Conservation (phyloP, 345 rosid species). For the Corymbia maculata region DNA sequence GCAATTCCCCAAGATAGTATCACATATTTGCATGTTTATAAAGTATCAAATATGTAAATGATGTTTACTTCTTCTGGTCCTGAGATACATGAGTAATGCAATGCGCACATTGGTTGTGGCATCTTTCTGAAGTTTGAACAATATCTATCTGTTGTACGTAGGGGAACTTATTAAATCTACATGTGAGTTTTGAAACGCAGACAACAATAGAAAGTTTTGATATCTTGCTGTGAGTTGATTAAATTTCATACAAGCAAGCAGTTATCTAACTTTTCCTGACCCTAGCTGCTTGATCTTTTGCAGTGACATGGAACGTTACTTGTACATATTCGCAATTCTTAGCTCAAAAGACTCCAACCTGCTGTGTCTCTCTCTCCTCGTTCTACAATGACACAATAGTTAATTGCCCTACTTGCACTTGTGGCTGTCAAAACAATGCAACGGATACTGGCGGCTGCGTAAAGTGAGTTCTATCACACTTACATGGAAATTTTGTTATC, state of each 20-base stretch:
- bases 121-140: not conserved
- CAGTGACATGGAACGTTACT: conserved; percentile 51
- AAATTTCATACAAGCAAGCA: not conserved
- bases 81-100: not conserved
- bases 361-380: conserved; percentile 48
- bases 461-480: conserved; percentile 5
- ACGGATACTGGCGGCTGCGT: conserved; percentile 14
- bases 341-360: conserved; percentile 29
- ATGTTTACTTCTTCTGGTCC: not conserved
- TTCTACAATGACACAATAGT: conserved; percentile 36
- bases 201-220: not conserved
- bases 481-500: not conserved
- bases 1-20: not conserved
- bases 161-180: not conserved
- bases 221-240: not conserved
- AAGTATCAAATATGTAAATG: not conserved
- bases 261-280: not conserved
- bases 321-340: conserved; percentile 43
- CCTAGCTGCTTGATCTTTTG: not conserved
- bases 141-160: not conserved
- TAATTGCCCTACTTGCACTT: conserved; percentile 32
- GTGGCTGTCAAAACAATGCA: conserved; percentile 27
- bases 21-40: not conserved
- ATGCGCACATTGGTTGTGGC: not conserved
- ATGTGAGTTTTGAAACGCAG: not conserved